Evolutionary conservation across 1,139 yeast genomes (phyloP), one percentile per base, ranked within the genome.

Genomic region (Diutina sp.): DNA sequence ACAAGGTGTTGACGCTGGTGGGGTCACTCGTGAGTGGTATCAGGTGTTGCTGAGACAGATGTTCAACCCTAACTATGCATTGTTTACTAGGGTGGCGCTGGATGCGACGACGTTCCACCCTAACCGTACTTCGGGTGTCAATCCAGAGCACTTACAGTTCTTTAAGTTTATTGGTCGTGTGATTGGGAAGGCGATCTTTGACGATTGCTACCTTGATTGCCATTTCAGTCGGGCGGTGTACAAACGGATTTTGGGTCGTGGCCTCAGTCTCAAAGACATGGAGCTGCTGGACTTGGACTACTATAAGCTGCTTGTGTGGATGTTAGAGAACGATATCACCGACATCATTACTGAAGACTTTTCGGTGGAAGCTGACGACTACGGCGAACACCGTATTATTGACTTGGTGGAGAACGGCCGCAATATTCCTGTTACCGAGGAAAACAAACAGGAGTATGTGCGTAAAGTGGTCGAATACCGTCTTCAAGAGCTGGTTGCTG

Each of bases 1-100:
- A 68, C 87, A 88, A 58, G 99, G 99, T 62, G 89, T 93, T 55
- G 99, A 95, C 76, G 99, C 97, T 2, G 99, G 99, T 63, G 99
- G 99, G 56, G 86, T 95, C 28, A 90, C 97, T 0, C 78, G 99
- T 65, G 99, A 95, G 69, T 95, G 99, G 99, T 91, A 86, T 66
- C 98, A 90, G 67, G 96, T 91, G 9, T 72, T 95, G 58, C 86
- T 97, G 0, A 77, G 97, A 60, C 98, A 93, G 69, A 91, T 95
- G 89, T 90, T 93, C 71, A 91, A 93, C 66, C 96, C 99, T 0
- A 97, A 90, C 65, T 91, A 91, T 72, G 98, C 97, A 0, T 73
- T 95, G 59, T 95, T 93, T 67, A 78, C 88, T 0, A 97, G 99
- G 0, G 96, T 90, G 56, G 90, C 96, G 0, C 82, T 96, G 1